Evolutionary conservation across 2,329 filamentous ascomycete genomes (phyloP).

Genomic region (Fusarium nurragi): DNA sequence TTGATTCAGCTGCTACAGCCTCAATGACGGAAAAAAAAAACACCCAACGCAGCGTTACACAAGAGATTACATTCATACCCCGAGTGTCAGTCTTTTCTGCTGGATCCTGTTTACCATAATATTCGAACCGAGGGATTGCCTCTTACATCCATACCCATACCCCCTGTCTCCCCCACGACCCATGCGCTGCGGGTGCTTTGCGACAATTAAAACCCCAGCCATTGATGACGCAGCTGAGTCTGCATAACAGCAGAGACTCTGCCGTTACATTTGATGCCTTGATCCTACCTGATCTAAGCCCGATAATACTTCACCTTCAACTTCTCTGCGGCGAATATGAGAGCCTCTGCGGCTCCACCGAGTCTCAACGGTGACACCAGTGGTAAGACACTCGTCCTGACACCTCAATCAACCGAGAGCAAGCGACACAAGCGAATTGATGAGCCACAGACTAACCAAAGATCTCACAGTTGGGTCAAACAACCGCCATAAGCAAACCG

Average conservation of each 20-base stretch:
- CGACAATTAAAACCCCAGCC: conserved; percentile 33
- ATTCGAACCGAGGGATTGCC: background rate
- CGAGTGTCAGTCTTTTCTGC: background rate
- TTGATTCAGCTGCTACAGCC: conserved; percentile 2
- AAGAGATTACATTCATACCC: background rate
- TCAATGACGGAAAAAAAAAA: background rate
- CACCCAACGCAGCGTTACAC: conserved; percentile 3
- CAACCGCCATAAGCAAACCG: conserved; percentile 56
- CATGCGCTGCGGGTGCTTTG: conserved; percentile 14
- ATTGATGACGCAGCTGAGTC: conserved; percentile 27
- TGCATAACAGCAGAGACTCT: conserved; percentile 17
- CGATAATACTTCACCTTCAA: background rate
- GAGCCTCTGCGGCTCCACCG: conserved; percentile 25
- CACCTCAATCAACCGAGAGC: background rate
- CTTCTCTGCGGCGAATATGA: conserved; percentile 14
- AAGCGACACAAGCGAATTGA: conserved; percentile 4
- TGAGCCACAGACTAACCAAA: background rate
- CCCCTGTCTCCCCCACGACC: conserved; percentile 16
- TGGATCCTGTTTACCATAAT: background rate
- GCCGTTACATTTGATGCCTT: background rate
- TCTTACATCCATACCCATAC: background rate
- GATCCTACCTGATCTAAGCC: background rate
- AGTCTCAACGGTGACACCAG: conserved; percentile 17
- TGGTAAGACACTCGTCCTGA: conserved; percentile 17
- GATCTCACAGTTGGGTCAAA: conserved; percentile 22